Evolutionary conservation across 2,329 filamentous ascomycete species (phyloP).

Genomic region (Aspergillus felis): DNA sequence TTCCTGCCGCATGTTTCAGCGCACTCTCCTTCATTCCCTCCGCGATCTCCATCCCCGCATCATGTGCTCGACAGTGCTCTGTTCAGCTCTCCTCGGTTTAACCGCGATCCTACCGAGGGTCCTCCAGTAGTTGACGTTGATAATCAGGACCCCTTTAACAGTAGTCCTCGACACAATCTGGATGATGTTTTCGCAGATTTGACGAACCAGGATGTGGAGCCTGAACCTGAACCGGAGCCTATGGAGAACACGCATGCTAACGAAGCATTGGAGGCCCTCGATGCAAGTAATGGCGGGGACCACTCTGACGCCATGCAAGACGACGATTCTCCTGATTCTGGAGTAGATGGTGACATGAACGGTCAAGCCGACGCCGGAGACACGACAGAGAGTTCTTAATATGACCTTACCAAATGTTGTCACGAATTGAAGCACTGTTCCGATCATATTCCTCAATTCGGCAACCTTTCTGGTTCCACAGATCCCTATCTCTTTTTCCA

Average conservation of each 20-base stretch:
- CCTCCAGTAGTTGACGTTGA: slow-evolving; percentile 30
- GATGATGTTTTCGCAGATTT: slow-evolving; percentile 47
- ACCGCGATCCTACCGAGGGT: slow-evolving; percentile 30
- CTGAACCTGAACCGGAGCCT: slow-evolving; percentile 24
- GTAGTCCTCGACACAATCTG: slow-evolving; percentile 38
- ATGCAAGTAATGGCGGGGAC: slow-evolving; percentile 36
- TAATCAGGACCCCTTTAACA: slow-evolving; percentile 31
- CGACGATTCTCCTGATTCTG: slow-evolving; percentile 19
- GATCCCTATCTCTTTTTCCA: not conserved
- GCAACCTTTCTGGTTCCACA: not conserved
- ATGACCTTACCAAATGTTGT: not conserved
- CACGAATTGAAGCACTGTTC: not conserved
- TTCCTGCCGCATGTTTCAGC: slow-evolving; percentile 35
- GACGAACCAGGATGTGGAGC: slow-evolving; percentile 42
- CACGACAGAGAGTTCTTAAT: slow-evolving; percentile 10
- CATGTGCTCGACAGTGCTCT: slow-evolving; percentile 36
- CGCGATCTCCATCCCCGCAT: slow-evolving; percentile 36
- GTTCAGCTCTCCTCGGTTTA: slow-evolving; percentile 41
- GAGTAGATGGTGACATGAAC: slow-evolving; percentile 18
- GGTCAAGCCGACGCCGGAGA: slow-evolving; percentile 20
- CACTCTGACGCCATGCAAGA: slow-evolving; percentile 27
- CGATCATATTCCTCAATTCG: not conserved
- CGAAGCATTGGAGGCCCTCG: slow-evolving; percentile 43
- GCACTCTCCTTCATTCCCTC: slow-evolving; percentile 37
- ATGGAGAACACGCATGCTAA: slow-evolving; percentile 46